A percentile compares a stretch with the other conserved stretches of the same genome.
phyloP scores from a whole-genome alignment of 2,329 filamentous ascomycete genomes.

The Zasmidium cellare region DNA sequence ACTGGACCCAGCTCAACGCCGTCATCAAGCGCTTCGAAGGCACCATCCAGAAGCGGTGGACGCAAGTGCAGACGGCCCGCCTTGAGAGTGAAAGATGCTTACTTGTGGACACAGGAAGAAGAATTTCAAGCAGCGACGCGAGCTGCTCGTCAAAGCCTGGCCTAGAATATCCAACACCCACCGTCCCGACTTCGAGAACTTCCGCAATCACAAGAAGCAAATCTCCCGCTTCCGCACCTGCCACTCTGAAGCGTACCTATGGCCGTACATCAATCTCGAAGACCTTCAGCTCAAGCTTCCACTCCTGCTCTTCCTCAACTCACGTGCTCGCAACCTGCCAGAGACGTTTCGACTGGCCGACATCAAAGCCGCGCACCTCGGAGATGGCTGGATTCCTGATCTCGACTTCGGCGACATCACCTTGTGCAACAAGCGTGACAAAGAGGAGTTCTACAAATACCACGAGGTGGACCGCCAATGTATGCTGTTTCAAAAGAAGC shows the following conservation, averaged over 20 bases:
- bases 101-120: conserved; percentile 45
- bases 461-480: conserved; percentile 7
- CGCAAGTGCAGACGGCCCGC: conserved; percentile 8
- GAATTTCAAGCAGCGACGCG: conserved; percentile 45
- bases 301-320: conserved; percentile 54
- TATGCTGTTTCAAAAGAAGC: conserved; percentile 26
- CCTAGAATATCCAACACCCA: conserved; percentile 52
- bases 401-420: conserved; percentile 6
- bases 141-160: conserved; percentile 51
- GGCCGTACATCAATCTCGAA: conserved; percentile 60
- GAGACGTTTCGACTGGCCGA: conserved; percentile 52
- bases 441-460: neutral
- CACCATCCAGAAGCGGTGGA: conserved; percentile 56
- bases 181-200: conserved; percentile 52
- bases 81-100: neutral
- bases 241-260: conserved; percentile 43
- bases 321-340: conserved; percentile 51
- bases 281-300: conserved; percentile 50
- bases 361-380: conserved; percentile 35
- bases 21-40: conserved; percentile 54
- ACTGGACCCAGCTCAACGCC: conserved; percentile 38
- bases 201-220: conserved; percentile 27
- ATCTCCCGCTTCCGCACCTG: conserved; percentile 18
- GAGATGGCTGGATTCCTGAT: conserved; percentile 21
- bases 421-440: neutral